Base-by-base conservation (phyloP, 163 green algal species). In the Scenedesmus sp. region DNA sequence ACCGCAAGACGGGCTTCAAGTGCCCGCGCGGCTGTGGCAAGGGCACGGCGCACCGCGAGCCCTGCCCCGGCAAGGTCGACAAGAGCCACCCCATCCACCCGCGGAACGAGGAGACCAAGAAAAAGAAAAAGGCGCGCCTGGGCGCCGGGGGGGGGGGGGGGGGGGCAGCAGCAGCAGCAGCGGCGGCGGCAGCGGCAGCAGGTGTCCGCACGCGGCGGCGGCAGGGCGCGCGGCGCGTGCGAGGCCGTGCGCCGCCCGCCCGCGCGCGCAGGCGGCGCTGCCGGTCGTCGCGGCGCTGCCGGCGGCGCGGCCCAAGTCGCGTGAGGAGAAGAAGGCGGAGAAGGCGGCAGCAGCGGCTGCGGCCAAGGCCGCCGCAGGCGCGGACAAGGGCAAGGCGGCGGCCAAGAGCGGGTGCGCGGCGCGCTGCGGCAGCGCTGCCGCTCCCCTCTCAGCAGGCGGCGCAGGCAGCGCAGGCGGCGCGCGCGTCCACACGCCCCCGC, bases 1-100 rank as follows among this genome's bases (percentile, higher is more conserved):
- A 93, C 73, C 84, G 93, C 26, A 97, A 97, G 75, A 97, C 92
- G 20, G 94, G 94, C 36, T 98, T 97, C 75, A 92, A 92, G 22
- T 98, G 94, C 75, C 94, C 94, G 4, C 67, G 94, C 31, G 94
- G 94, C 22, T 94, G 85, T 63, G 91, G 94, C 31, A 96, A 95
- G 82, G 85, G 78, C 22, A 93, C 84, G 1, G 70, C 54, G 17
- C 93, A 87, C 66, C 63, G 80, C 31, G 81, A 85, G 22, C 69
- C 91, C 7, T 98, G 94, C 70, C 90, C 86, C n/a, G 94, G 94
- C 31, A 88, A 97, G 92, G 90, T 97, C 60, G 85, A 92, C 65
- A 97, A 97, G 70, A 93, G 85, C 1, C 93, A 97, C 60, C 93
- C 93, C 28, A 93, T 95, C 29, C 85, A 90, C 64, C 89, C 90